Evolutionary conservation across 2,329 filamentous ascomycete species (phyloP), one percentile per base, ranked within the genome.

Genomic region (Grosmannia penicillata): DNA sequence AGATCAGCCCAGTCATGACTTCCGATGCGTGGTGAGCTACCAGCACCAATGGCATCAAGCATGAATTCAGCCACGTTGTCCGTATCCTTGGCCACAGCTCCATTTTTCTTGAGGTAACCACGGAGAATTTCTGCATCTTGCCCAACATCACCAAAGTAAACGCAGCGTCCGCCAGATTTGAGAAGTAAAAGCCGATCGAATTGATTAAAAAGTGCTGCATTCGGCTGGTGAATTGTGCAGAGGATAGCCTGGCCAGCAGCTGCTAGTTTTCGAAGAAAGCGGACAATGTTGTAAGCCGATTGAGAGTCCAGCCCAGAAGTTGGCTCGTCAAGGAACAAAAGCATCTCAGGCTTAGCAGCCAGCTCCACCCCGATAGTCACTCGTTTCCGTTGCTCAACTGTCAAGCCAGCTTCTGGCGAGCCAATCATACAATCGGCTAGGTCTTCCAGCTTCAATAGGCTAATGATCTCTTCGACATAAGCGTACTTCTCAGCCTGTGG

Each of bases 321-420:
- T 0, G 81, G 82, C 55, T 87, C 82, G 46, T 87, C 82, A 27
- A 87, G 60, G 65, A 87, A 87, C 18, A 87, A 67, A 1, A 86
- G 66, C 6, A 86, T 62, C 47, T 83, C 72, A 2, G 81, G 81
- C 57, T 82, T 91, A 14, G 86, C 86, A 8, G 83, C 84, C 8
- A 94, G 67, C 53, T 94, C 86, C 9, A 94, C 84, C 49, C 83
- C 86, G 42, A 94, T 93, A 0, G 86, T 94, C n/a, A 93, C 72
- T 49, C 84, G 81, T 58, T 77, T 77, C 36, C 70, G 65, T 56
- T 76, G 70, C 51, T 76, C 72, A 11, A 75, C 70, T 4, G 77
- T 81, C 19, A 82, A 62, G 44, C 82, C 85, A 51, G 82, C 78
- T 50, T 87, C 70, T 4, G 68, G 62, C 3, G 57, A 61, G 23